Base-by-base conservation (phyloP, 768 basidiomycete species). In the Rhodotorula kratochvilovae region DNA sequence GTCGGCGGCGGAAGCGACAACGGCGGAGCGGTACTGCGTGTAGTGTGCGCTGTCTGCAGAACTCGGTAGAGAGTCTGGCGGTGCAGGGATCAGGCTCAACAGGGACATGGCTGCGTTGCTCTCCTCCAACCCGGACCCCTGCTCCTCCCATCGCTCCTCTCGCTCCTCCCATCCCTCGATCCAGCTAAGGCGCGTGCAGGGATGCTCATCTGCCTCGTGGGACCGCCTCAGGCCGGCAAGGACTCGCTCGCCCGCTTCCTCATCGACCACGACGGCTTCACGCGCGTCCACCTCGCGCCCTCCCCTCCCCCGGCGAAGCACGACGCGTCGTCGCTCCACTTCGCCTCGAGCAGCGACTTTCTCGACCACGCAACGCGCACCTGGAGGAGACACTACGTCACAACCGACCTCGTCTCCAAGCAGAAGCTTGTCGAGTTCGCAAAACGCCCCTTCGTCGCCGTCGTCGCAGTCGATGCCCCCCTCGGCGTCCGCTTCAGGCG, bases 361-460 rank as follows among this genome's bases (percentile, higher is more conserved):
- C 84, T 98, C 56, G 83, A 86, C 72, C 85, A 88, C 78, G 88
- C 88, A 27, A 98, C 96, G 2, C 84, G 82, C 71, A 85, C 90
- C 73, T 99, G 95, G 95, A 84, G 84, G 55, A 79, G 82, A 13
- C 83, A 90, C 77, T 92, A 88, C 76, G 92, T 97, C 42, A 95
- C 93, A 0, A 81, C 83, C n/a, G 89, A 91, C 78, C 80, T 94
- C 31, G 78, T 79, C 53, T 86, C 85, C 2, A 81, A 81, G 39
- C 81, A 83, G 6, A 80, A 86, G 25, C 82, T 98, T 46, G 85
- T 85, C 69, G 81, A 84, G 60, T 97, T 96, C 78, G 79, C 86
- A 46, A 92, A 88, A 77, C 83, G 96, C 27, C 96, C 96, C 0
- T 98, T 92, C 80, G 92, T 96, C 79, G 82, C 97, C 79, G 84